A percentile compares a stretch with the other conserved stretches of the same genome.
Evolutionary conservation across 2,329 filamentous ascomycete genomes (phyloP).

Genomic region (Fonsecaea nubica): DNA sequence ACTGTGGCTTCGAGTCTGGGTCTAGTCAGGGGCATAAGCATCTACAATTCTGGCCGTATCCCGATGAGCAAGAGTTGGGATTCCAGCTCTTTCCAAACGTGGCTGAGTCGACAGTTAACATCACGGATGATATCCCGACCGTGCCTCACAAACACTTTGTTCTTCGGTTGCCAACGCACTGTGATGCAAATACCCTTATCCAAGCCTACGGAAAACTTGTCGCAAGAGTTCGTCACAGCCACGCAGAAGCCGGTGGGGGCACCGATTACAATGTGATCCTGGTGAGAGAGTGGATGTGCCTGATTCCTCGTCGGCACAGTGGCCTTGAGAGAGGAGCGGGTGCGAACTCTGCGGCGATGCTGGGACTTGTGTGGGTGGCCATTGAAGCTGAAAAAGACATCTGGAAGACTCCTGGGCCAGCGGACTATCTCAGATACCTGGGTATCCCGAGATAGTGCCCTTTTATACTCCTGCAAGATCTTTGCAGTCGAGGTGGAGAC

Average conservation of each 20-base stretch:
- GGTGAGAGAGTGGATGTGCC: slow-evolving; percentile 42
- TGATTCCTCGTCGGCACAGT: slow-evolving; percentile 34
- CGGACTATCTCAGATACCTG: slow-evolving; percentile 36
- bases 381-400: slow-evolving; percentile 36
- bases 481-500: neutral
- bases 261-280: slow-evolving; percentile 43
- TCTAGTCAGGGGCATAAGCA: slow-evolving; percentile 56
- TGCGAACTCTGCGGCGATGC: slow-evolving; percentile 40
- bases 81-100: slow-evolving; percentile 39
- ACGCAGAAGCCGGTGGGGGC: slow-evolving; percentile 29
- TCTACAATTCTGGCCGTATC: slow-evolving; percentile 51
- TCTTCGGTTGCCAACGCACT: slow-evolving; percentile 37
- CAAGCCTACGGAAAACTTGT: slow-evolving; percentile 38
- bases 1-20: slow-evolving; percentile 54
- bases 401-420: slow-evolving; percentile 36
- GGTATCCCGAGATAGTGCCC: slow-evolving; percentile 34
- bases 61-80: slow-evolving; percentile 35
- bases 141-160: slow-evolving; percentile 43
- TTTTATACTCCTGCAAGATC: neutral
- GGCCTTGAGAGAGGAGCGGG: slow-evolving; percentile 35
- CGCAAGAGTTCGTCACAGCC: slow-evolving; percentile 33
- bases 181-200: slow-evolving; percentile 26
- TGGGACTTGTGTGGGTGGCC: slow-evolving; percentile 40
- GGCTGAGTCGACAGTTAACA: slow-evolving; percentile 35
- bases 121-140: slow-evolving; percentile 33